Evolutionary conservation across 768 basidiomycete species (phyloP), one percentile per base, ranked within the genome.

Genomic region (Chalciporus piperatus): DNA sequence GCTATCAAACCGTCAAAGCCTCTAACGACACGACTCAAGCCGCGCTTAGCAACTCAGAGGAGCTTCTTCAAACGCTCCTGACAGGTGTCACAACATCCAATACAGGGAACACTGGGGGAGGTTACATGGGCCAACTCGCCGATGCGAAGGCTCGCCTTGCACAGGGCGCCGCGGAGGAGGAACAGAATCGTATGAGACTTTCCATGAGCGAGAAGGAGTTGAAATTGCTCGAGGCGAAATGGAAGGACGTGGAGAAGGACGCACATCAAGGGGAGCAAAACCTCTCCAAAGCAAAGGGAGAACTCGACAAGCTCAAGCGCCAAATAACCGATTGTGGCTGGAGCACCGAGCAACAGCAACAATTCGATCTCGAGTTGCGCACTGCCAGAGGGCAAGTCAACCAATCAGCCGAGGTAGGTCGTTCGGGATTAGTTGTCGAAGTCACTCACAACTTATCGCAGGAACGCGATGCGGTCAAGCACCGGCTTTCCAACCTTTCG

Each of bases 121-220:
- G 97, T 0, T 98, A 98, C 69, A 87, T 98, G 84, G 97, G 94
- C 17, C 95, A 98, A 67, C 81, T 99, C 38, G 89, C 94, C 1
- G 85, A 91, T 13, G 90, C 94, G 0, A 84, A 84, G 59, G 81
- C 81, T 2, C 82, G 83, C 3, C 71, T 87, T 0, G 84, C 92
- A 0, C 87, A 90, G 47, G 87, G 85, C 0, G 74, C 79, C 8
- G 86, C 94, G 0, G 93, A 94, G 59, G 90, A 91, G 58, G 87
- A 95, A 61, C 91, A 95, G 63, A 80, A 76, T 47, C 84, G 83
- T 41, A 75, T 86, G 40, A 85, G 87, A 66, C 79, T 97, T 35
- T 79, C 71, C 2, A 85, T 93, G 77, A 77, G 78, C 25, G 80
- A 91, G 70, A 85, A 83, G 58, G 96, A 97, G 65, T 66, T 98